Evolutionary conservation across 2,329 filamentous ascomycete species (phyloP).

Genomic region (Periconia sp.): DNA sequence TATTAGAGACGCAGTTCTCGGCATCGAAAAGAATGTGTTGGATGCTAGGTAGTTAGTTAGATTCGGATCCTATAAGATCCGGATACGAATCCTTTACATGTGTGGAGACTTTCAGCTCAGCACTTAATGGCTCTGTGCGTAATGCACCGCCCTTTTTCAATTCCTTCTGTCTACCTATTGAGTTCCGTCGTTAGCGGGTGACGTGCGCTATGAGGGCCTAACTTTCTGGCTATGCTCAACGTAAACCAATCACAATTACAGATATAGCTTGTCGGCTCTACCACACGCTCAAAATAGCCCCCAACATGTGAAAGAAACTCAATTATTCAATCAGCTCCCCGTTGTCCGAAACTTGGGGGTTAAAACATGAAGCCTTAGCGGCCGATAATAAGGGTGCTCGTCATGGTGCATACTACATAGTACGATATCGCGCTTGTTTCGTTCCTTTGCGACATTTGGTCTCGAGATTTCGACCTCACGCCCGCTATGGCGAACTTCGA

Average conservation of each 20-base stretch:
- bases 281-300: background rate
- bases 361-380: no score
- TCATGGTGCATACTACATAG: no score
- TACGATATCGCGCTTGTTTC: no score
- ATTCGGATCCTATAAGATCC: background rate
- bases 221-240: background rate
- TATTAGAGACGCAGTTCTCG: slow-evolving; percentile 70
- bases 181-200: background rate
- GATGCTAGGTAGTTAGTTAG: slow-evolving; percentile 23
- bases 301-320: background rate
- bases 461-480: background rate
- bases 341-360: no score
- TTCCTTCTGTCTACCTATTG: background rate
- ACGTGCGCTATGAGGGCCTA: background rate
- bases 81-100: background rate
- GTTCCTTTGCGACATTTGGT: no score
- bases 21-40: slow-evolving; percentile 36
- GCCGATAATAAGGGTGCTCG: no score
- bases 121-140: background rate
- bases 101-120: background rate
- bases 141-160: no score
- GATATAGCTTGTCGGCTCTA: background rate
- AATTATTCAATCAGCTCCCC: no score
- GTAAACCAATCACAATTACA: no score
- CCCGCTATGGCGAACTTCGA: slow-evolving; percentile 13